Percentiles rank a stretch among this genome's conserved stretches.
These are phyloP conservation scores for Musa troglodytarum DNA, from an alignment of 176 grass and related monocot genomes.

Conservation along the genomic window DNA sequence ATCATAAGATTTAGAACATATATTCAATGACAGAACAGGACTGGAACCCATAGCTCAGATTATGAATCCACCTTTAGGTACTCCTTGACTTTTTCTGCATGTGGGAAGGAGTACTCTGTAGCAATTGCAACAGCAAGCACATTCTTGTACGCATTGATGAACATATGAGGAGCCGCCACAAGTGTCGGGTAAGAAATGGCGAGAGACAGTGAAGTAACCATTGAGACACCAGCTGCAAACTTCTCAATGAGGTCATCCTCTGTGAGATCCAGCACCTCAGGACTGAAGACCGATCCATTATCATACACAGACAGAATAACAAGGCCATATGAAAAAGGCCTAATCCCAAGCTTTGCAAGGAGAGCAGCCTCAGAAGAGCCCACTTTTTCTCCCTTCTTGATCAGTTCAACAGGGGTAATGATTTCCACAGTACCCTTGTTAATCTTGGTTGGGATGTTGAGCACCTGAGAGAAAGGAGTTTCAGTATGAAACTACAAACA, in stretches of 20 bases:
- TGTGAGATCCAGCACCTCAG: slow-evolving; percentile 4
- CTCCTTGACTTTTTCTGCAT: slow-evolving; percentile 2
- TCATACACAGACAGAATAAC: slow-evolving; percentile 2
- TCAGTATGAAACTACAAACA: not conserved
- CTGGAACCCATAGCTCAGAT: not conserved
- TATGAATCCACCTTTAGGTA: slow-evolving; percentile 1
- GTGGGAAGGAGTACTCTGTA: slow-evolving; percentile 6
- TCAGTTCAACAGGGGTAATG: slow-evolving; percentile 9
- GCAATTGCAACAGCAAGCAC: slow-evolving; percentile 8
- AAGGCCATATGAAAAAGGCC: slow-evolving; percentile 12
- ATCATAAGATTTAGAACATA: not conserved
- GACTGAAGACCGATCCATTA: slow-evolving; percentile 2
- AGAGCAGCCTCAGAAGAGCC: slow-evolving; percentile 12
- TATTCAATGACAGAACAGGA: not conserved
- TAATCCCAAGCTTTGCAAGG: slow-evolving; percentile 8
- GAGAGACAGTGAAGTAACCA: not conserved
- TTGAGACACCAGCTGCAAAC: not conserved
- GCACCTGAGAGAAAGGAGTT: not conserved
- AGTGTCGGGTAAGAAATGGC: slow-evolving; percentile 8
- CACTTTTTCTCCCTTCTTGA: slow-evolving; percentile 12
- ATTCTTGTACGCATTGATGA: slow-evolving; percentile 8
- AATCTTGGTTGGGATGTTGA: slow-evolving; percentile 11
- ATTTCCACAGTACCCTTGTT: slow-evolving; percentile 18
- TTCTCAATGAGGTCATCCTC: slow-evolving; percentile 3
- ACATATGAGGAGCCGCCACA: slow-evolving; percentile 4